Evolutionary conservation across 192 early-diverging fungal genomes (phyloP), one percentile per base, ranked within the genome.

Genomic region (Geranomyces michiganensis): DNA sequence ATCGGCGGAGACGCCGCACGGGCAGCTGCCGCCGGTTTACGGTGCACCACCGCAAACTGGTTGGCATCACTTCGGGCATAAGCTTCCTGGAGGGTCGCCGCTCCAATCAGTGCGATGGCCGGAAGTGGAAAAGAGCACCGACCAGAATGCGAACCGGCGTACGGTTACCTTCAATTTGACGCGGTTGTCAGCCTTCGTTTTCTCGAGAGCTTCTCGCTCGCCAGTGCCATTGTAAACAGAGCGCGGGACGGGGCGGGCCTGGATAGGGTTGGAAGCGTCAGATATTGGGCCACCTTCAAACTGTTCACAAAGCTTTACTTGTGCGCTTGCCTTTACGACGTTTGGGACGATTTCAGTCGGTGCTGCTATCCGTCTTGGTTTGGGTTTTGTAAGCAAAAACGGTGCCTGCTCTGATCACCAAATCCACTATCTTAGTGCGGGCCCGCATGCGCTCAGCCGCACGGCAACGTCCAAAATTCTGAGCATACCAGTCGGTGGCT

Each of bases 371-470:
- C 63, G 70, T 30, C 79, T 51, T 21, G 83, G 78, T 62, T 67
- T 78, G 17, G 71, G 78, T 27, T 72, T 62, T 21, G 84, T 83
- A 14, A 83, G 69, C n/a, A 80, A 30, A 56, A 85, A 85, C 1
- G 84, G 81, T 6, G 67, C 70, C 24, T 68, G 26, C 44, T 74
- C 81, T 79, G 33, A 7, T 41, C 36, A 41, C 3, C 5, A 41
- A 7, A 41, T 3, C 36, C 10, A 3, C 3, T 3, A 10, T 41
- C 10, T 47, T 33, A 51, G n/a, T n/a, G n/a, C n/a, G n/a, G n/a
- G n/a, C n/a, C n/a, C n/a, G n/a, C n/a, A n/a, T n/a, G n/a, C n/a
- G n/a, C n/a, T n/a, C n/a, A n/a, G n/a, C n/a, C n/a, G n/a, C n/a
- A n/a, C n/a, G n/a, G n/a, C n/a, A n/a, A n/a, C n/a, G n/a, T n/a